Base-by-base conservation (phyloP, 495 filamentous ascomycete genomes). In the Tuber brumale region DNA sequence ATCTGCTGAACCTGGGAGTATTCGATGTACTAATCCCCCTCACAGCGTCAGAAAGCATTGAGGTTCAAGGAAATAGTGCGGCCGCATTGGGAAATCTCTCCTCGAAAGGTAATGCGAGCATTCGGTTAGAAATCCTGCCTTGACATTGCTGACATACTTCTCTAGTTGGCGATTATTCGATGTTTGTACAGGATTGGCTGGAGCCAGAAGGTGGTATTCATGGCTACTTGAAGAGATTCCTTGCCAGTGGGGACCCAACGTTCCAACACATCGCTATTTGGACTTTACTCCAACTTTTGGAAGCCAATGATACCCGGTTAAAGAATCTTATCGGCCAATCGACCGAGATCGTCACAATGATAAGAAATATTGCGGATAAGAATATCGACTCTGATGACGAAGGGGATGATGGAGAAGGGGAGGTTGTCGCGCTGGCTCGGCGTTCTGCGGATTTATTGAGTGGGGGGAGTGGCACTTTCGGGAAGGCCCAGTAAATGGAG, bases 201-300 rank as follows among this genome's bases (percentile, higher is more conserved):
- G 91, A 96, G 80, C 95, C 95, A 5, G 91, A 94, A 75, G 95
- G 94, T 74, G 95, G 95, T 42, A 97, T 99, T 76, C 94, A 97
- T 83, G 95, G 95, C 71, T 99, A 99, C 82, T 87, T 99, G 31
- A 91, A 89, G 76, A 90, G 95, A 71, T 99, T 99, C 86, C 89
- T 99, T 8, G 93, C 91, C 35, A 97, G 93, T 81, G 94, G 93
- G 61, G 95, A 99, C 83, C 91, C 96, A 19, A 99, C 95, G 1
- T 99, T 99, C 87, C 95, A 99, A 83, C 95, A 99, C 84, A 99
- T 99, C 80, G 95, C 95, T 48, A 97, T 97, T 79, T 99, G 95
- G 95, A 99, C 95, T 0, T 86, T 99, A 69, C 89, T 98, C 16
- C 95, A 99, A 82, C 89, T 99, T 3, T 89, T 98, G 27, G 95